Evolutionary conservation across 148 eudicot genomes (phyloP).

Genomic region (Persicaria tinctoria): DNA sequence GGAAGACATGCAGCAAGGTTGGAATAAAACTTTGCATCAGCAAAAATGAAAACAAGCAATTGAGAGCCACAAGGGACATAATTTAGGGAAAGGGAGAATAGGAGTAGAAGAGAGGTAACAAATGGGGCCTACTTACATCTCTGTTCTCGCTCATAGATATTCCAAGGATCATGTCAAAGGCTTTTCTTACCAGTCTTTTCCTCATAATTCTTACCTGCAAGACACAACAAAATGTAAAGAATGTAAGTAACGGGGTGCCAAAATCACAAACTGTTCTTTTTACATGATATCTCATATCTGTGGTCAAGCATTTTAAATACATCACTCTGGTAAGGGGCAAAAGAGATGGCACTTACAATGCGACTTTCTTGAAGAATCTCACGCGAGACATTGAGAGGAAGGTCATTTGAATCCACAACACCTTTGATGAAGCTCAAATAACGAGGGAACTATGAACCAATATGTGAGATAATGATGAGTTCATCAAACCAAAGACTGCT

Average conservation of each 20-base stretch:
- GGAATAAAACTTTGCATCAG: background rate
- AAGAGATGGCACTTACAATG: slow-evolving; percentile 47
- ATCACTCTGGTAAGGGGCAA: background rate
- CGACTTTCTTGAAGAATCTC: slow-evolving; percentile 99
- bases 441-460: slow-evolving; percentile 59
- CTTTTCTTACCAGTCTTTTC: slow-evolving; percentile 84
- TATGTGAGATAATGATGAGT: slow-evolving; percentile 5
- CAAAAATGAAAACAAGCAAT: slow-evolving; percentile 1
- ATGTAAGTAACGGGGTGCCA: background rate
- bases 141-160: slow-evolving; percentile 80
- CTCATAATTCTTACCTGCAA: slow-evolving; percentile 82
- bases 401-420: slow-evolving; percentile 93
- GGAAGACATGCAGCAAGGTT: background rate
- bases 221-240: slow-evolving; percentile 12
- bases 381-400: slow-evolving; percentile 94
- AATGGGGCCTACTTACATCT: slow-evolving; percentile 40
- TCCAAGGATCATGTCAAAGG: slow-evolving; percentile 96
- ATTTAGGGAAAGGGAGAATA: background rate
- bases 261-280: background rate
- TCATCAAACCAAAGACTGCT: slow-evolving; percentile 8
- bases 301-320: background rate
- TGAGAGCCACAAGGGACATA: background rate
- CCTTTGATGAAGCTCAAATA: slow-evolving; percentile 93
- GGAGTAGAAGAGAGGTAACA: background rate
- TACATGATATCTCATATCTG: background rate